Conservation (phyloP, 768 basidiomycete species). For the Boletus subcaerulescens region DNA sequence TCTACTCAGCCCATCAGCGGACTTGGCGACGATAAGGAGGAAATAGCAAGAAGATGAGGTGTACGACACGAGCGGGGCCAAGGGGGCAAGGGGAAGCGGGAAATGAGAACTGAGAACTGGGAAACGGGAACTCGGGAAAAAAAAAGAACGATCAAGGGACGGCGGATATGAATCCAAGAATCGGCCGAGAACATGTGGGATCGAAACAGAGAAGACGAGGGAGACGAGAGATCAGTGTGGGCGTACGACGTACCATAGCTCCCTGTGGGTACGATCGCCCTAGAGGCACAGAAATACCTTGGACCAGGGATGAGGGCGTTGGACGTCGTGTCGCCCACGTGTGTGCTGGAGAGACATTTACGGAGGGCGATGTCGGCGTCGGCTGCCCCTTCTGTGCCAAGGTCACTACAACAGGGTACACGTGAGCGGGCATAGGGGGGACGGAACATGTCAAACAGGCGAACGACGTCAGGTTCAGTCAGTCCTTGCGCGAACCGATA, state of each 20-base stretch:
- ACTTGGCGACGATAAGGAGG: constrained; percentile 14
- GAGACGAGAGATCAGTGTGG: neutral
- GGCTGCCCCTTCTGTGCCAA: constrained; percentile 35
- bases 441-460: no score
- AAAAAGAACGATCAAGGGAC: neutral
- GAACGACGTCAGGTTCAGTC: no score
- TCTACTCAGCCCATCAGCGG: constrained; percentile 9
- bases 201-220: neutral
- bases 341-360: constrained; percentile 48
- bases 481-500: neutral
- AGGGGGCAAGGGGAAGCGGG: neutral
- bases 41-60: neutral
- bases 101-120: neutral
- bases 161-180: constrained; percentile 1
- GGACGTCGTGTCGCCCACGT: constrained; percentile 23
- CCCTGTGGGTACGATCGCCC: constrained; percentile 43
- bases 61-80: neutral
- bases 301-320: constrained; percentile 54
- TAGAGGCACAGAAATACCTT: constrained; percentile 51
- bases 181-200: neutral
- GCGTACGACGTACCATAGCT: no score
- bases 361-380: constrained; percentile 60
- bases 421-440: no score
- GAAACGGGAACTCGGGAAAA: neutral
- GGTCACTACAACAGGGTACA: no score